phyloP scores from a whole-genome alignment of 2,329 filamentous ascomycete genomes.

The Fusarium sp. region DNA sequence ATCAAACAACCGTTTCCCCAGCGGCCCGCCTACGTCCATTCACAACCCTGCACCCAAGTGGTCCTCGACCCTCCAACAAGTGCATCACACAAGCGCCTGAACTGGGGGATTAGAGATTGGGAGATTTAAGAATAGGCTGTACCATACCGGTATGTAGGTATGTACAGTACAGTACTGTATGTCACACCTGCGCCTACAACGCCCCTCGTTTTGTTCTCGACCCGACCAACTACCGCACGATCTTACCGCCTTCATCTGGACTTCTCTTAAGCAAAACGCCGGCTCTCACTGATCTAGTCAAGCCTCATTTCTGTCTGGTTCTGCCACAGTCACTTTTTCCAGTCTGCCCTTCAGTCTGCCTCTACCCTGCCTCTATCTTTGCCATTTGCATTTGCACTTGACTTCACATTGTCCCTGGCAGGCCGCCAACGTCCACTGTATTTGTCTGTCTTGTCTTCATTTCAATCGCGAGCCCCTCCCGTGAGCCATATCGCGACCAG shows the following conservation, averaged over 20 bases:
- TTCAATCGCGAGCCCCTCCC: conserved; percentile 31
- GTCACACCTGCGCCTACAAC: conserved; percentile 42
- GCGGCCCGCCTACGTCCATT: conserved; percentile 15
- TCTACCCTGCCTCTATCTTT: conserved; percentile 21
- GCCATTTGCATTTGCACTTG: not conserved
- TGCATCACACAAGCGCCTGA: conserved; percentile 42
- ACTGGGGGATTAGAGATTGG: conserved; percentile 21
- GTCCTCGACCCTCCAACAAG: conserved; percentile 24
- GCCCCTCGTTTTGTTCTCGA: conserved; percentile 34
- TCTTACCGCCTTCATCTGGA: conserved; percentile 40
- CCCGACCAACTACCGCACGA: conserved; percentile 38
- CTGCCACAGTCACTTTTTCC: conserved; percentile 39
- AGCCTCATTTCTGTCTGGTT: conserved; percentile 44
- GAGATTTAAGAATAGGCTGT: conserved; percentile 21
- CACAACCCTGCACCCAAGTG: conserved; percentile 17
- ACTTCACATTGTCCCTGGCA: not conserved
- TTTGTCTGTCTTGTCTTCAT: conserved; percentile 23
- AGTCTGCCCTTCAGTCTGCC: conserved; percentile 40
- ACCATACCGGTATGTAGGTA: not conserved
- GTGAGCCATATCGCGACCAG: conserved; percentile 25
- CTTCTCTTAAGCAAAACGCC: conserved; percentile 37
- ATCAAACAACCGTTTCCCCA: conserved; percentile 34
- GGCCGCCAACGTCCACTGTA: conserved; percentile 30
- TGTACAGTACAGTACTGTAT: conserved; percentile 33
- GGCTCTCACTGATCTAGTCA: conserved; percentile 36